These are phyloP conservation scores for Aspergillus thermomutatus DNA, from an alignment of 2,329 filamentous ascomycete species.

Conservation along the genomic window DNA sequence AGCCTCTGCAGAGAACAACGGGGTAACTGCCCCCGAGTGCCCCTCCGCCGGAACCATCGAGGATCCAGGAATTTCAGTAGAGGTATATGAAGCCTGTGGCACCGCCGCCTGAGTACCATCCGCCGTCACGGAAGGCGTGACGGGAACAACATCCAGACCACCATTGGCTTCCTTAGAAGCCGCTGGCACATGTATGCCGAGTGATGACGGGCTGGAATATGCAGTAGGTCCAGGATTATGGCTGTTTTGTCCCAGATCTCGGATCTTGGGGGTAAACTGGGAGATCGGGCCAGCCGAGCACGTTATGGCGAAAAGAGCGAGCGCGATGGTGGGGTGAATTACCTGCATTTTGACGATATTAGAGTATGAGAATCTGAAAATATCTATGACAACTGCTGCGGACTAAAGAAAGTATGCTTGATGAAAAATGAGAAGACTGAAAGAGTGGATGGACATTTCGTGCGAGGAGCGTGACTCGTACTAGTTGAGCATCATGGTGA, in stretches of 20 bases:
- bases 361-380: background rate
- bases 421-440: background rate
- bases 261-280: slow-evolving; percentile 10
- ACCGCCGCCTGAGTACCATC: background rate
- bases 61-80: background rate
- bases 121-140: background rate
- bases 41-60: background rate
- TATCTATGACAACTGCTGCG: background rate
- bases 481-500: background rate
- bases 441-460: background rate
- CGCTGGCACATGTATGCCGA: background rate
- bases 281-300: slow-evolving; percentile 25
- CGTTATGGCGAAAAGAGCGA: slow-evolving; percentile 7
- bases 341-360: slow-evolving; percentile 4
- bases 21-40: no score
- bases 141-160: background rate
- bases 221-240: background rate
- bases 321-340: background rate
- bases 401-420: background rate
- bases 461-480: background rate
- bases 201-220: background rate
- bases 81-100: background rate
- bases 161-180: background rate
- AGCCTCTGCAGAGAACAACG: background rate
- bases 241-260: background rate